Percentiles rank a stretch among this genome's conserved stretches.
Evolutionary conservation across 2,329 filamentous ascomycete genomes (phyloP).

Genomic region (Ambrosiella beaveri): DNA sequence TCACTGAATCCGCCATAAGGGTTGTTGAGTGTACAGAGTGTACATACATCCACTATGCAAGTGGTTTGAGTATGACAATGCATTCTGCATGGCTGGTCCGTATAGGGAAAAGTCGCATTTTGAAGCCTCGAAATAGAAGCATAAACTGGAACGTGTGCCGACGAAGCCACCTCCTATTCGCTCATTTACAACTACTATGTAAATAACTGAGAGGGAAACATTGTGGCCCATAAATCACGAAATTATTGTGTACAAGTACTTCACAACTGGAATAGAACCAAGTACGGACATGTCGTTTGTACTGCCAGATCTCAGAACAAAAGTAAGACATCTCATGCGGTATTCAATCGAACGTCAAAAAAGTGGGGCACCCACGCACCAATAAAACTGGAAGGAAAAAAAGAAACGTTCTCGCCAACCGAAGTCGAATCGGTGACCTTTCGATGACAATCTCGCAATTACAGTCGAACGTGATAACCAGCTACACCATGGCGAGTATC

Average conservation of each 20-base stretch:
- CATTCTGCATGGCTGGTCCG: not conserved
- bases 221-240: too few relatives aligned
- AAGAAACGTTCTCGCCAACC: conserved; percentile 16
- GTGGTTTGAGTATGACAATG: not conserved
- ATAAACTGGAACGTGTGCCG: not conserved
- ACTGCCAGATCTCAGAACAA: too few relatives aligned
- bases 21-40: not conserved
- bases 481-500: conserved; percentile 13
- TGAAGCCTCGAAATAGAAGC: not conserved
- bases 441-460: conserved; percentile 11
- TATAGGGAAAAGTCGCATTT: not conserved
- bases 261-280: too few relatives aligned
- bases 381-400: conserved; percentile 15
- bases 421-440: conserved; percentile 13
- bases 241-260: too few relatives aligned
- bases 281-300: too few relatives aligned
- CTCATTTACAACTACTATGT: not conserved
- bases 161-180: conserved; percentile 5
- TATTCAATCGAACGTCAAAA: too few relatives aligned
- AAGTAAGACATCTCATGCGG: not conserved
- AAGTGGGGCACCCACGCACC: not conserved
- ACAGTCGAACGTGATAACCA: conserved; percentile 14
- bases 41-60: not conserved
- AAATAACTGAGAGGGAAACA: too few relatives aligned
- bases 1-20: not conserved